A percentile compares a stretch with the other conserved stretches of the same genome.
Evolutionary conservation across 441 rosid genomes (phyloP).

Genomic region (Populus hybrid): DNA sequence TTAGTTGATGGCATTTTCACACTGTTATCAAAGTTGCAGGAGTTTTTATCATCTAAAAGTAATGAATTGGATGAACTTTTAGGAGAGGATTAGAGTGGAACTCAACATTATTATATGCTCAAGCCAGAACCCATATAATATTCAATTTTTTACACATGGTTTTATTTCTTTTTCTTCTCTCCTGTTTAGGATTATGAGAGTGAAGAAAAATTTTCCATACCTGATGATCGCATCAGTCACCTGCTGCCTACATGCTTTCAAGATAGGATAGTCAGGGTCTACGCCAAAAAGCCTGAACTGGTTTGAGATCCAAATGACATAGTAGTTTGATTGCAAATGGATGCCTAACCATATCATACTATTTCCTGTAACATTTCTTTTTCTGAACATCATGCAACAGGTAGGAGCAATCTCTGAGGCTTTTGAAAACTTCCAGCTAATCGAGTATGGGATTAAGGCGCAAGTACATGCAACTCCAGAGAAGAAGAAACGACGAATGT

Average conservation of each 20-base stretch:
- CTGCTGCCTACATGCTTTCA: constrained; percentile 75
- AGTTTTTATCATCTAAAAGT: background rate
- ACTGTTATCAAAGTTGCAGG: too few species aligned
- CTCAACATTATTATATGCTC: background rate
- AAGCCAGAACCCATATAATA: background rate
- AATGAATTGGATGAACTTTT: background rate
- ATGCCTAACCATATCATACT: background rate
- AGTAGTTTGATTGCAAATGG: background rate
- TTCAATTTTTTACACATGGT: background rate
- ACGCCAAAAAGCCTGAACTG: constrained; percentile 79
- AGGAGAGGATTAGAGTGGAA: background rate
- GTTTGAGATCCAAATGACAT: constrained; percentile 30
- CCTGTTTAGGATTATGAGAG: constrained; percentile 75
- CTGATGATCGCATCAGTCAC: constrained; percentile 77
- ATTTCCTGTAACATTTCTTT: background rate
- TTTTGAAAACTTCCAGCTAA: constrained; percentile 89
- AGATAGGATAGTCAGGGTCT: constrained; percentile 93
- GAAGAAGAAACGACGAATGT: constrained; percentile 66
- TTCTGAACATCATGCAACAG: constrained; percentile 34
- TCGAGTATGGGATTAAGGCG: constrained; percentile 73
- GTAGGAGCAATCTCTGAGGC: constrained; percentile 80
- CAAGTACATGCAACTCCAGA: constrained; percentile 89
- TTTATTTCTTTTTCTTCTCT: background rate
- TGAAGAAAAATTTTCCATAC: constrained; percentile 63
- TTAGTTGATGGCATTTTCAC: background rate